Evolutionary conservation across 2,329 filamentous ascomycete genomes (phyloP).

Genomic region (Paracamarosporium sp.): DNA sequence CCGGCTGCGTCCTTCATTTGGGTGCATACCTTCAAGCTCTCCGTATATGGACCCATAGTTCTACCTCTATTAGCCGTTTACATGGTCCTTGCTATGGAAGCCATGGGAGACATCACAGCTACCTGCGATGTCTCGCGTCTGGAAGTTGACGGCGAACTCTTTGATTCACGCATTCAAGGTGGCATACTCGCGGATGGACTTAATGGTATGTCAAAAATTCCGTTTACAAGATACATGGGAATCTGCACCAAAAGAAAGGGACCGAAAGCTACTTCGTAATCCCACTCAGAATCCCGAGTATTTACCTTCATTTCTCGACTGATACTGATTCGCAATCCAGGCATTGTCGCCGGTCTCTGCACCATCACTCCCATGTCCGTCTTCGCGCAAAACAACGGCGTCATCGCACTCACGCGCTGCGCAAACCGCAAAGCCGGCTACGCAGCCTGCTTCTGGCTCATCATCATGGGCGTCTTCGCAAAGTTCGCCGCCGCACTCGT

Average conservation of each 20-base stretch:
- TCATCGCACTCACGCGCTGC: conserved; percentile 81
- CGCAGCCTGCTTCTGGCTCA: conserved; percentile 76
- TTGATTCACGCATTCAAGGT: conserved; percentile 80
- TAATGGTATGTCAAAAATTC: conserved; percentile 55
- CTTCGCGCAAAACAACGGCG: conserved; percentile 85
- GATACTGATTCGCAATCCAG: background rate
- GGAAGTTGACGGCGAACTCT: conserved; percentile 73
- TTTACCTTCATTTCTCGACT: too few relatives aligned
- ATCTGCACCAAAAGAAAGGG: too few relatives aligned
- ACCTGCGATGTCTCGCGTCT: conserved; percentile 81
- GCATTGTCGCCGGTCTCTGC: conserved; percentile 75
- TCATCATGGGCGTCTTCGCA: conserved; percentile 82
- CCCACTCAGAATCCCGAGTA: too few relatives aligned
- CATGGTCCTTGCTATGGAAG: conserved; percentile 78
- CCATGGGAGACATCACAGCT: conserved; percentile 81
- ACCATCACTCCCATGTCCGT: conserved; percentile 82
- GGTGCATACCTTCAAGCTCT: conserved; percentile 77
- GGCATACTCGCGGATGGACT: conserved; percentile 79
- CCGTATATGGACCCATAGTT: conserved; percentile 75
- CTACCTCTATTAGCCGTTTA: conserved; percentile 69
- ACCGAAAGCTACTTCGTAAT: too few relatives aligned
- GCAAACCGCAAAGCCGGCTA: conserved; percentile 83
- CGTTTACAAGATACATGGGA: too few relatives aligned
- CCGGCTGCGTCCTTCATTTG: conserved; percentile 78
- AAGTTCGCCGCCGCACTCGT: conserved; percentile 84